Evolutionary conservation across 2,329 filamentous ascomycete genomes (phyloP).

Genomic region (Mycosphaerelloides madeirae): DNA sequence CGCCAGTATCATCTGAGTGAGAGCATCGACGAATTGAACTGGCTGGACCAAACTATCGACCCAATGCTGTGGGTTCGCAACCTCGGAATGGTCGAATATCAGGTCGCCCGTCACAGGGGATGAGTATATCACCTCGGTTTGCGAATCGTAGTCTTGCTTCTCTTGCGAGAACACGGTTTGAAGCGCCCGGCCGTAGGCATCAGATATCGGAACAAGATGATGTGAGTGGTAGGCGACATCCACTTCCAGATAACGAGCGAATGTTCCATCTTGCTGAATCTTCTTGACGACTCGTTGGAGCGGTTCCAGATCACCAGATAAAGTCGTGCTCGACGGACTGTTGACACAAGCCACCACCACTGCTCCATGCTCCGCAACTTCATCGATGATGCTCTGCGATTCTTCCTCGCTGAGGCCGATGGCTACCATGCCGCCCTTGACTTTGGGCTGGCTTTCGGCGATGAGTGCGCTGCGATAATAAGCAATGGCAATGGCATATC

Average conservation of each 20-base stretch:
- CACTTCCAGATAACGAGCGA: conserved; percentile 17
- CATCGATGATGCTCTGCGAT: conserved; percentile 15
- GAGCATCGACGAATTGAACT: not conserved
- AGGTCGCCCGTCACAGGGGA: not conserved
- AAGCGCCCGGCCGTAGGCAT: not conserved
- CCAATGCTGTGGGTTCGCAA: not conserved
- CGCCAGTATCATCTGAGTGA: not conserved
- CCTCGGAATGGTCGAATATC: not conserved
- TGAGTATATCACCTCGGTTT: not conserved
- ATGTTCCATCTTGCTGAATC: conserved; percentile 32
- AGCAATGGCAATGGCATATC: conserved; percentile 9
- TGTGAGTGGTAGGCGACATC: not conserved
- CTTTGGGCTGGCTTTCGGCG: not conserved
- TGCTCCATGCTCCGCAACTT: conserved; percentile 12
- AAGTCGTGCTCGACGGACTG: conserved; percentile 38
- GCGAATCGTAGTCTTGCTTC: conserved; percentile 1
- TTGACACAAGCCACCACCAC: conserved; percentile 37
- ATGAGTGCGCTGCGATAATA: conserved; percentile 8
- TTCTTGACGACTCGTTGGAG: conserved; percentile 30
- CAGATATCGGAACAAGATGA: not conserved
- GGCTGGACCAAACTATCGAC: not conserved
- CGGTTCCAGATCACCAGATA: conserved; percentile 34
- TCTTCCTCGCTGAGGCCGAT: conserved; percentile 24
- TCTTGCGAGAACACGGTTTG: not conserved
- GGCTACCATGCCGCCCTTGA: conserved; percentile 32